Evolutionary conservation across 139 green algal genomes (phyloP).

Genomic region (Astrephomene gubernaculifera): DNA sequence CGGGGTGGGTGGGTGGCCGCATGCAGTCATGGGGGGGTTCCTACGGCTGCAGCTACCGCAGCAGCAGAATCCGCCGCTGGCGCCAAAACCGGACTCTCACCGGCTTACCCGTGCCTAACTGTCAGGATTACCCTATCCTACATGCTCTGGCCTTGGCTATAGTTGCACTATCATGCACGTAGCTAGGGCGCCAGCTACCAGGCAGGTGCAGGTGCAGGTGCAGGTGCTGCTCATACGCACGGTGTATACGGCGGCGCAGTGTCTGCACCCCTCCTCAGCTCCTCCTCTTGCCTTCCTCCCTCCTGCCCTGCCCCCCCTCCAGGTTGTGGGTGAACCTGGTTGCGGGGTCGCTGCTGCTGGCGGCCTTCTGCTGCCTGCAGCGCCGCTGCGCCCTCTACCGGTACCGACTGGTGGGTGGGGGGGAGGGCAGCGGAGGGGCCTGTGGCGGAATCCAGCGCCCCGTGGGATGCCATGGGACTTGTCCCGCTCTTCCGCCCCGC

Average conservation of each 20-base stretch:
- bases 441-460: background rate
- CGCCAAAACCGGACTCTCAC: background rate
- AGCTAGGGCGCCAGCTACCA: background rate
- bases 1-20: constrained; percentile 15
- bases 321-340: constrained; percentile 24
- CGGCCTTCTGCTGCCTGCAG: constrained; percentile 17
- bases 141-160: background rate
- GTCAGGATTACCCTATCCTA: background rate
- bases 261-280: background rate
- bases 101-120: background rate
- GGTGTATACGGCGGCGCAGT: background rate
- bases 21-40: too few relatives aligned
- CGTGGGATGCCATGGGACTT: background rate
- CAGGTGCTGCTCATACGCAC: background rate
- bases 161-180: too few relatives aligned
- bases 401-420: constrained; percentile 11
- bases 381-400: constrained; percentile 1
- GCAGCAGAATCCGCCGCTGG: background rate
- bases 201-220: too few relatives aligned
- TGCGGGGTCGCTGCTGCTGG: background rate
- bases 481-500: background rate
- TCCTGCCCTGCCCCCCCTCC: background rate
- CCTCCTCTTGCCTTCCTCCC: too few relatives aligned
- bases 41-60: background rate
- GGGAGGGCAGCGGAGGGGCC: background rate